These are phyloP conservation scores for Boletus rex-veris DNA, from an alignment of 768 basidiomycete species.

Conservation along the genomic window DNA sequence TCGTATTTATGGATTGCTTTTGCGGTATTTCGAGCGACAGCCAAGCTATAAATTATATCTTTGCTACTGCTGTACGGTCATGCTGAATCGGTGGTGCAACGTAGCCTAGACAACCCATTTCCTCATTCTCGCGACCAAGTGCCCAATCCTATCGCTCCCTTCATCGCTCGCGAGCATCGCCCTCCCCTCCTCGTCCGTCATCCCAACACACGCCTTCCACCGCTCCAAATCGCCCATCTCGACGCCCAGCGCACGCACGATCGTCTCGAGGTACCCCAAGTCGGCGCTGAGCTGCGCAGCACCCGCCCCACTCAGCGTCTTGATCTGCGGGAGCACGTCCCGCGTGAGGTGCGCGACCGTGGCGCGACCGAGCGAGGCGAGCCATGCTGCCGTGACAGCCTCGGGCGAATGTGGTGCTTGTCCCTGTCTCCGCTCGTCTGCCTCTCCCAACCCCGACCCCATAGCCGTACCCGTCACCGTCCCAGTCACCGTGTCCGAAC, in stretches of 20 bases:
- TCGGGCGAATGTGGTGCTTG: slow-evolving; percentile 52
- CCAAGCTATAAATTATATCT: not conserved
- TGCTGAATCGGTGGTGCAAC: too few relatives aligned
- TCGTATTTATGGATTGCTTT: slow-evolving; percentile 15
- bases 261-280: slow-evolving; percentile 85
- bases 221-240: slow-evolving; percentile 74
- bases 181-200: slow-evolving; percentile 49
- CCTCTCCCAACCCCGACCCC: slow-evolving; percentile 11
- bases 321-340: slow-evolving; percentile 69
- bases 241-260: slow-evolving; percentile 86
- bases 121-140: slow-evolving; percentile 31
- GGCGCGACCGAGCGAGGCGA: slow-evolving; percentile 82
- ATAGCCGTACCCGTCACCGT: slow-evolving; percentile 19
- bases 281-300: slow-evolving; percentile 84
- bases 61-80: too few relatives aligned
- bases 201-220: slow-evolving; percentile 72
- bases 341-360: slow-evolving; percentile 71
- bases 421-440: slow-evolving; percentile 26
- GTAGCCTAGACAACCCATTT: slow-evolving; percentile 24
- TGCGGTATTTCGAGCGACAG: not conserved
- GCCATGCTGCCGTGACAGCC: slow-evolving; percentile 85
- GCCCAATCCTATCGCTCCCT: slow-evolving; percentile 16
- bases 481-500: slow-evolving; percentile 31
- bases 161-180: slow-evolving; percentile 16
- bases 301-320: slow-evolving; percentile 57